A percentile compares a stretch with the other conserved stretches of the same genome.
These are phyloP conservation scores for Alliaria petiolata DNA, from an alignment of 345 rosid species.

Conservation along the genomic window DNA sequence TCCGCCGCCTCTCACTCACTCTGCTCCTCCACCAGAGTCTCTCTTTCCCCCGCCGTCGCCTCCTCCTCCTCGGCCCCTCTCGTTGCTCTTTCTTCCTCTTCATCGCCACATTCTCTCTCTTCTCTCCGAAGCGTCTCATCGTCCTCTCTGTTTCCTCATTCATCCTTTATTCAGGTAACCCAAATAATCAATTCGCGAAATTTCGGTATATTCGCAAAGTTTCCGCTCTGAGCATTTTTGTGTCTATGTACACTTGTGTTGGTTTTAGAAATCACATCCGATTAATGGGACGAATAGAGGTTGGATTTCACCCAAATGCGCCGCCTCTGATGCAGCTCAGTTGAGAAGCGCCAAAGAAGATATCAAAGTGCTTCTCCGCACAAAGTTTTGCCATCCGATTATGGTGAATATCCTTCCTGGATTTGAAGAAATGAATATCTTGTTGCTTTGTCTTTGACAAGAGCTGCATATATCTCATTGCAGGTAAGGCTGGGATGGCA, in stretches of 20 bases:
- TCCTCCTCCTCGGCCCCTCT: slow-evolving; percentile 22
- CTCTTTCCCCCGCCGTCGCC: slow-evolving; percentile 28
- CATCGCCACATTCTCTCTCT: slow-evolving; percentile 23
- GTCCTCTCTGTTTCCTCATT: slow-evolving; percentile 43
- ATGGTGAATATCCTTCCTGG: slow-evolving; percentile 36
- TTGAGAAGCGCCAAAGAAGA: slow-evolving; percentile 86
- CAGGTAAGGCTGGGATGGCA: slow-evolving; percentile 98
- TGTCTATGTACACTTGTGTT: not conserved
- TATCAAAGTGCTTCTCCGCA: slow-evolving; percentile 70
- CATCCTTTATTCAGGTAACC: slow-evolving; percentile 44
- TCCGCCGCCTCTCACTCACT: slow-evolving; percentile 56
- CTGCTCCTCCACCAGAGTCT: slow-evolving; percentile 40
- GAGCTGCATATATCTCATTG: not conserved
- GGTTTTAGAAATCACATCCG: slow-evolving; percentile 40
- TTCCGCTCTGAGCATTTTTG: not conserved
- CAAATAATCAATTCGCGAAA: not conserved
- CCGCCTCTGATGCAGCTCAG: slow-evolving; percentile 78
- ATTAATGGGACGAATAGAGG: slow-evolving; percentile 27
- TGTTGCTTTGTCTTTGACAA: too few relatives aligned
- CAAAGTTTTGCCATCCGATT: slow-evolving; percentile 81
- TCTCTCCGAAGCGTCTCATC: slow-evolving; percentile 51
- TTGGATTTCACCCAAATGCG: slow-evolving; percentile 43
- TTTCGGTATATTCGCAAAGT: not conserved
- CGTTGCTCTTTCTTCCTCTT: slow-evolving; percentile 24
- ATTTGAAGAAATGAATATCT: not conserved